Base-by-base conservation (phyloP, 345 rosid genomes). In the Brassica nigra region DNA sequence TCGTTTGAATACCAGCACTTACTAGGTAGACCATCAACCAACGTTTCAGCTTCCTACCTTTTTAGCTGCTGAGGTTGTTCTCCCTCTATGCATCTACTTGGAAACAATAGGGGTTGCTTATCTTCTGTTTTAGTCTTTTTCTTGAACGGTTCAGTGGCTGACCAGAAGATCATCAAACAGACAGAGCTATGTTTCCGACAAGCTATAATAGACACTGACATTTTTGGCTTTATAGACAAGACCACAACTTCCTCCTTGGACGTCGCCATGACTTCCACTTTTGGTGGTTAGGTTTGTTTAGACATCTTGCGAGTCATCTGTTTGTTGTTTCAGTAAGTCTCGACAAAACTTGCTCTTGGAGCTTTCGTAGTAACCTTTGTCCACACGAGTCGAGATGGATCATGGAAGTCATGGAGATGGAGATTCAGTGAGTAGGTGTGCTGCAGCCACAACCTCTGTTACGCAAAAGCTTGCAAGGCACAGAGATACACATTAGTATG, bases 381-480 rank as follows among this genome's bases (percentile, higher is more conserved):
- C 55, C 55, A 49, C 55, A 49, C 55, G 4, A 11, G 15, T 14
- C 16, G 54, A 47, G 86, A 86, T 34, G 98, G 97, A 83, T 89
- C 99, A 69, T 89, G 96, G 97, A 93, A 90, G 87, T 95, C 6
- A 90, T 91, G 95, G 99, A 91, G 83, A 95, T 95, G 27, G 27
- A 23, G 99, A 95, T 78, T 83, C 97, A 57, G 88, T 93, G 99
- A 90, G 99, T 84, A 88, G 97, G 81, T 93, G 98, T 73, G 98
- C 98, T 85, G 89, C 89, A 36, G 85, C 90, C 3, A 84, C 99
- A 66, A 90, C 97, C 62, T 91, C 99, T 0, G 98, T 90, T 66
- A 90, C 90, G 6, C 98, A 96, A 84, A 96, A 96, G 88, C 89
- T 23, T 23, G 27, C 27, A 23, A 23, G 27, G 27, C 27, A 23